These are phyloP conservation scores for Erodium texanum DNA, from an alignment of 441 rosid species.

Conservation along the genomic window DNA sequence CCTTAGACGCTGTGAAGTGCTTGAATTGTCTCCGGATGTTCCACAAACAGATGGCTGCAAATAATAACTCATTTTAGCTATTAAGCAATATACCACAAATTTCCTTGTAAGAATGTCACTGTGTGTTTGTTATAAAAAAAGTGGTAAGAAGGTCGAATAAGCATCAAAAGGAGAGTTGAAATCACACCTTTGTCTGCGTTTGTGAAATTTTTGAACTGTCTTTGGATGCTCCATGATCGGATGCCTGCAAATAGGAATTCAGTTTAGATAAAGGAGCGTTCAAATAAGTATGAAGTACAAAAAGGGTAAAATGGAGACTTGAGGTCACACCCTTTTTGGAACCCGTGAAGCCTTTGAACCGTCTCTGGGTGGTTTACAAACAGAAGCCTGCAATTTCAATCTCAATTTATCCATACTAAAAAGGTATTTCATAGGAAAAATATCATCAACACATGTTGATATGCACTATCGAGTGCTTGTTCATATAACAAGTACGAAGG, in stretches of 20 bases:
- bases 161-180: background rate
- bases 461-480: background rate
- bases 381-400: background rate
- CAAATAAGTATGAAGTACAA: background rate
- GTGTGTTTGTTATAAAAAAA: background rate
- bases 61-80: background rate
- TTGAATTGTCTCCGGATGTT: background rate
- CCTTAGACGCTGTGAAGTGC: background rate
- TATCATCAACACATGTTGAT: no score
- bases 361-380: slow-evolving; percentile 21
- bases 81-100: no score
- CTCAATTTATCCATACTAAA: background rate
- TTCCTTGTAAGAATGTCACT: background rate
- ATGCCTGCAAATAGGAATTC: background rate
- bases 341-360: slow-evolving; percentile 26
- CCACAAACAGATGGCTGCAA: background rate
- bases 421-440: no score
- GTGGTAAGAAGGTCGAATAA: background rate
- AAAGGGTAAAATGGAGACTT: background rate
- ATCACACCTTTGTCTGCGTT: slow-evolving; percentile 33
- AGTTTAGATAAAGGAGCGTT: background rate
- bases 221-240: slow-evolving; percentile 16
- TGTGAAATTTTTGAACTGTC: slow-evolving; percentile 27
- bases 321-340: slow-evolving; percentile 31
- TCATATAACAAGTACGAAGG: background rate